Evolutionary conservation across 139 green algal species (phyloP), one percentile per base, ranked within the genome.

Genomic region (Chlamydomonas schloesseri): DNA sequence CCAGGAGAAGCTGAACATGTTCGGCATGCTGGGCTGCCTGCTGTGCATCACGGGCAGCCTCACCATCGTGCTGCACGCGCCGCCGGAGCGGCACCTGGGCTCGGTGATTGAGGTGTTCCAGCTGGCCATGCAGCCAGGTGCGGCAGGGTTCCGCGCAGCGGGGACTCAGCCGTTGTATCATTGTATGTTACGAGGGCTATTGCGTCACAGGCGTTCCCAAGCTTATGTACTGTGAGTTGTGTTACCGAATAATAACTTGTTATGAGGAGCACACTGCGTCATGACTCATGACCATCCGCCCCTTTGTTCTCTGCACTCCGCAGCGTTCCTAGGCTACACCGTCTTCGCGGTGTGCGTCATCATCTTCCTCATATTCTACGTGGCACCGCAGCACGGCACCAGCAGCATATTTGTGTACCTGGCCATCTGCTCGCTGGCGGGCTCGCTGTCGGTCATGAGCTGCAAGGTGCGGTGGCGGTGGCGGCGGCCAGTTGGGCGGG

Each of bases 341-440:
- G 46, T 92, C 0, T 80, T 89, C 24, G 93, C 95, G 4, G 71
- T 97, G 13, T 82, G 47, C 0, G 62, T 92, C 10, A 93, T 94
- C 6, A 50, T 95, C 14, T 93, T 95, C 64, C 76, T 92, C 31
- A 88, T 90, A 15, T 88, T 88, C 60, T 85, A 77, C 31, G 89
- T 92, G 26, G 85, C 89, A 31, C 80, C 94, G 0, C 87, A 92
- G 73, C 88, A 96, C 72, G 96, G 96, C 36, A 87, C 88, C 57
- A 93, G 79, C 65, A 95, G 97, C 74, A 94, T 99, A 17, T 93
- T 99, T 42, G 96, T 99, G 15, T 99, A 98, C 89, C 88, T 99
- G 10, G 94, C 75, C 71, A 99, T 99, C 68, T 99, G 97, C 93
- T 98, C 95, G 36, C 83, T 99, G 33, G 90, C 98, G 6, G 97